Evolutionary conservation across 768 basidiomycete species (phyloP).

Genomic region (Kwoniella dejecticola): DNA sequence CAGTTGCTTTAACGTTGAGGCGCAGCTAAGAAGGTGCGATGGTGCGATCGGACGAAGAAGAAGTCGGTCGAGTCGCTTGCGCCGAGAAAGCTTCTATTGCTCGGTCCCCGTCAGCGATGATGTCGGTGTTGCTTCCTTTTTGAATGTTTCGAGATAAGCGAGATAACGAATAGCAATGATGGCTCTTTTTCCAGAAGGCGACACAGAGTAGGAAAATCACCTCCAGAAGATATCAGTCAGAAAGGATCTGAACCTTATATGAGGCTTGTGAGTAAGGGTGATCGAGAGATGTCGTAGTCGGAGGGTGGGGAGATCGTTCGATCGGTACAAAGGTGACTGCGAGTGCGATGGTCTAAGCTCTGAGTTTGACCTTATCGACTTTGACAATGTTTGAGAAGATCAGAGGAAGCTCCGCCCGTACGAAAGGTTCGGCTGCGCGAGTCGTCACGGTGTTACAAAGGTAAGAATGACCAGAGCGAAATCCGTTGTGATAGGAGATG

Average conservation of each 20-base stretch:
- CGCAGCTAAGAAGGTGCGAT: too few relatives aligned
- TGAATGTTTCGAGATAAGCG: slow-evolving; percentile 1
- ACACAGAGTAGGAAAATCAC: not conserved
- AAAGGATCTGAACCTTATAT: not conserved
- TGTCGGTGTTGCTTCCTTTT: not conserved
- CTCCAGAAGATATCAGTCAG: too few relatives aligned
- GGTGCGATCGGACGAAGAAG: too few relatives aligned
- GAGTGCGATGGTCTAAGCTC: not conserved
- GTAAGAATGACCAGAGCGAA: not conserved
- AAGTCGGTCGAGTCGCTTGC: too few relatives aligned
- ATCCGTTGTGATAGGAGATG: slow-evolving; percentile 12
- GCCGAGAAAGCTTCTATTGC: too few relatives aligned
- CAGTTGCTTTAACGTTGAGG: too few relatives aligned
- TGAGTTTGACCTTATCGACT: not conserved
- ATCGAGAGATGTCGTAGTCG: not conserved
- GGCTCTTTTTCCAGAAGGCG: slow-evolving; percentile 8
- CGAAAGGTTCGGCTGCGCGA: too few relatives aligned
- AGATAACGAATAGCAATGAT: not conserved
- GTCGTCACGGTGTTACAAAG: not conserved
- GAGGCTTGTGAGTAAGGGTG: not conserved
- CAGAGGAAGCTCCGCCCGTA: slow-evolving; percentile 10
- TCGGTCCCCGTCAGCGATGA: too few relatives aligned
- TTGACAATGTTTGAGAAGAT: not conserved
- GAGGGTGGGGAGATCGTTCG: not conserved
- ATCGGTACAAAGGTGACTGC: slow-evolving; percentile 4